phyloP scores from a whole-genome alignment of 106 monocot genomes.

The Dioscorea dumetorum region DNA sequence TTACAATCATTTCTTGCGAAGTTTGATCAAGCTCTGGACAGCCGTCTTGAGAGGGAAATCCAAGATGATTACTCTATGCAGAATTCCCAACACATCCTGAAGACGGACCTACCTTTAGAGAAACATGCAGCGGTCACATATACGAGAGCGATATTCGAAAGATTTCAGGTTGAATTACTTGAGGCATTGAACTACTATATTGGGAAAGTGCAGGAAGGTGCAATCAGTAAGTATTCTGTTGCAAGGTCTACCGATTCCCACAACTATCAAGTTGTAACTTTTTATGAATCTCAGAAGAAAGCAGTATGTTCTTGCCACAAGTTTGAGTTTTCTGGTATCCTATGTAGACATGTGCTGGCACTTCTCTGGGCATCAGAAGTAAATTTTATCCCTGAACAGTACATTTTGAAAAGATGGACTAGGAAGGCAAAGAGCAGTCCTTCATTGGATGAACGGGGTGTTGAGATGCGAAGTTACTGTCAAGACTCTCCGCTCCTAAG shows the following conservation, averaged over 20 bases:
- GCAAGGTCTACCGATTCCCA: constrained; percentile 33
- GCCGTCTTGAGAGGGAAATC: constrained; percentile 42
- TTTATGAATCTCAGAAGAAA: constrained; percentile 45
- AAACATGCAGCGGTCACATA: constrained; percentile 58
- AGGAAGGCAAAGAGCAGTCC: constrained; percentile 53
- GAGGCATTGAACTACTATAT: constrained; percentile 38
- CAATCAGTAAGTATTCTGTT: constrained; percentile 41
- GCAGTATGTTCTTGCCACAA: constrained; percentile 57
- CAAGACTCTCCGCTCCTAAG: constrained; percentile 22
- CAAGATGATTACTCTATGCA: constrained; percentile 41
- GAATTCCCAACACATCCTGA: constrained; percentile 26
- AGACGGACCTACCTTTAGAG: constrained; percentile 47
- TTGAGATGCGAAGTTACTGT: constrained; percentile 16
- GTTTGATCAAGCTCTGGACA: constrained; percentile 57
- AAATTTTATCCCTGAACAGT: constrained; percentile 44
- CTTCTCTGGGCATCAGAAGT: constrained; percentile 35
- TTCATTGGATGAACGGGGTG: constrained; percentile 18
- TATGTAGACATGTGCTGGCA: constrained; percentile 60
- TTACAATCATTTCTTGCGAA: constrained; percentile 35
- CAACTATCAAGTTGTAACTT: constrained; percentile 28
- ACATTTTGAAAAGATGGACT: constrained; percentile 63
- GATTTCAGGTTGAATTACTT: constrained; percentile 58
- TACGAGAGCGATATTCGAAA: constrained; percentile 53
- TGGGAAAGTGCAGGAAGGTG: constrained; percentile 50
- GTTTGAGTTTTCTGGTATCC: constrained; percentile 53